Base-by-base conservation (phyloP, 2,329 filamentous ascomycete species). In the Fusarium pseudonygamai region DNA sequence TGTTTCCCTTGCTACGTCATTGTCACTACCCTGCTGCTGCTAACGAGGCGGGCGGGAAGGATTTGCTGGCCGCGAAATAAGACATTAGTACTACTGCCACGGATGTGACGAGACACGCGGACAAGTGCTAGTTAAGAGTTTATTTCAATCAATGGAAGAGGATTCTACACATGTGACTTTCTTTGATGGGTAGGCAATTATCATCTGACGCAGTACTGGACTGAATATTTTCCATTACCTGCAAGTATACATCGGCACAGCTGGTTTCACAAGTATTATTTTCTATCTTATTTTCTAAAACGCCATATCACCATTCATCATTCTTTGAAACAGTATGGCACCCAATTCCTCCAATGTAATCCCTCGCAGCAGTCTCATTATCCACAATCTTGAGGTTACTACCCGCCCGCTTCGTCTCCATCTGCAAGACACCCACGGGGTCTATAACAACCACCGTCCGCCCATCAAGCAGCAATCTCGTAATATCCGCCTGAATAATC, bases 391-490 rank as follows among this genome's bases (percentile, higher is more conserved):
- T 55, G 5, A 77, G 67, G 12, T 63, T 63, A 3, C 67, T 70
- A 1, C 58, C 71, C 6, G 58, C 55, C 10, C 49, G 50, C 4
- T 67, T 59, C 7, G 50, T 34, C n/a, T 76, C 68, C 26, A 79
- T 72, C 3, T 71, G 56, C 55, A 81, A 59, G 16, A 81, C 77
- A 0, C 64, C 63, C 2, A 68, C 62, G 1, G 80, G 80, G n/a
- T 82, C 79, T 20, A 82, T 75, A 0, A 81, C 71, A 7, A 81
- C 76, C 8, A 82, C 79, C 14, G 67, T 77, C 55, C 74, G 75
- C 18, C 71, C 74, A 12, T 77, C 77, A 1, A 59, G 22, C 0
- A 80, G 30, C 7, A 82, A 70, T 2, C 80, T 67, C 3, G 60
- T 55, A 6, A 82, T 76, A 15, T 78, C 73, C 42, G 80, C 80